phyloP scores from a whole-genome alignment of 495 filamentous ascomycete genomes.

The Penicillium parvum region DNA sequence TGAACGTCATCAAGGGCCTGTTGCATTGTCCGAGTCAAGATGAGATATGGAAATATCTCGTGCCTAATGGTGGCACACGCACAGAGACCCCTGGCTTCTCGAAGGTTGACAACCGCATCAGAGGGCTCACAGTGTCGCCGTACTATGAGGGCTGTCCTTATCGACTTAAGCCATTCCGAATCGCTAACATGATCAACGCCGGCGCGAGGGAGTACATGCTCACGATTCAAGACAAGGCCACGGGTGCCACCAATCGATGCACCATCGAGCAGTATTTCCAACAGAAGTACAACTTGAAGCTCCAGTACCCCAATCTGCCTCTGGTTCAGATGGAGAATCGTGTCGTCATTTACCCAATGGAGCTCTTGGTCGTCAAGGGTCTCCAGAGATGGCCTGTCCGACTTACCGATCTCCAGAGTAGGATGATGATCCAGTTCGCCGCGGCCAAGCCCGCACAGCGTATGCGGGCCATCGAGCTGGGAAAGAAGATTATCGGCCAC shows the following conservation, averaged over 20 bases:
- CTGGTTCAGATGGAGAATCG: constrained; percentile 66
- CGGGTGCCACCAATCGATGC: constrained; percentile 34
- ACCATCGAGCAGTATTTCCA: constrained; percentile 64
- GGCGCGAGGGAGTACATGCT: constrained; percentile 57
- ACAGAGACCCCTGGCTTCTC: too few species aligned
- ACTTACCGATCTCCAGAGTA: constrained; percentile 61
- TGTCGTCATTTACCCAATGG: constrained; percentile 70
- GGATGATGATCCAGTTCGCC: constrained; percentile 85
- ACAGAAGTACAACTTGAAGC: constrained; percentile 62
- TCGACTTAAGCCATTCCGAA: constrained; percentile 50
- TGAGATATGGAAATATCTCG: constrained; percentile 10
- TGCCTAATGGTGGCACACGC: too few species aligned
- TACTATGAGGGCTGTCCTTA: constrained; percentile 33
- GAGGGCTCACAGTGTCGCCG: too few species aligned
- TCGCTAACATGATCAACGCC: constrained; percentile 56
- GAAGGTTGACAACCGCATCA: too few species aligned
- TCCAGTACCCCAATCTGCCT: constrained; percentile 59
- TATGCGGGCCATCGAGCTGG: constrained; percentile 55
- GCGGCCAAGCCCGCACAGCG: constrained; percentile 61
- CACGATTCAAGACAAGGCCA: constrained; percentile 48
- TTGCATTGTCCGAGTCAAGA: constrained; percentile 17
- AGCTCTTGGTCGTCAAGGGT: constrained; percentile 55
- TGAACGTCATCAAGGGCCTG: constrained; percentile 28
- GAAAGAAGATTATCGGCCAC: constrained; percentile 65
- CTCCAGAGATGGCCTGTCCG: constrained; percentile 80